Evolutionary conservation across 2,329 filamentous ascomycete genomes (phyloP), one percentile per base, ranked within the genome.

Genomic region (Leptographium wingfieldii): DNA sequence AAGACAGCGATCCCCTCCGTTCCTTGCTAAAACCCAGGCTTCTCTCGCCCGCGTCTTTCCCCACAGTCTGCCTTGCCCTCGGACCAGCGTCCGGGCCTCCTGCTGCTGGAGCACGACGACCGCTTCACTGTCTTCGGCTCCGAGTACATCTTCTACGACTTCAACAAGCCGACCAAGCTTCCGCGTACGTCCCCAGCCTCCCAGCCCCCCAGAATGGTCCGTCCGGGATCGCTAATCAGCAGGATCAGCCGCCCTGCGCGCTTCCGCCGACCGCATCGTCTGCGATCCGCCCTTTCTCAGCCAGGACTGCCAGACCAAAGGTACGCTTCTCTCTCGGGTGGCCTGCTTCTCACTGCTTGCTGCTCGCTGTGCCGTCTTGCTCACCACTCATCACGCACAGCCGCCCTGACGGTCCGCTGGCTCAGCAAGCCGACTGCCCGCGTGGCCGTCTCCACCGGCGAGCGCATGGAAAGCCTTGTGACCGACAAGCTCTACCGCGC

Each of bases 211-310:
- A 10, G 22, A 22, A 22, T 22, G 22, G 22, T n/a, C 1, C 11
- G 2, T 16, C 49, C 4, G 3, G 27, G 16, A 5, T 11, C 29
- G 51, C 56, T 58, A 11, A 38, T n/a, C 35, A 40, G 49, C 59
- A 35, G 9, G 3, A n/a, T 38, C 43, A 52, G 29, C 25, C 12
- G 22, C 48, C 2, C 71, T 91, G 43, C 88, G 86, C 68, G 82
- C 80, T 25, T 75, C 72, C 25, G 81, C 86, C 55, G 85, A 90
- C 70, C 79, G 83, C 59, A 79, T 92, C 62, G 85, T 92, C 59
- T 82, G 81, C 65, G 89, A 94, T 68, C 89, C 89, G 10, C 89
- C 89, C 0, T 92, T 92, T 69, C 75, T 92, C 43, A 90, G 83
- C 69, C 81, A 87, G 63, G 87, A 92, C 68, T 92, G 88, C 69